A percentile compares a stretch with the other conserved stretches of the same genome.
phyloP scores from a whole-genome alignment of 805 yeast species.

The Nakazawaea molendinolei region DNA sequence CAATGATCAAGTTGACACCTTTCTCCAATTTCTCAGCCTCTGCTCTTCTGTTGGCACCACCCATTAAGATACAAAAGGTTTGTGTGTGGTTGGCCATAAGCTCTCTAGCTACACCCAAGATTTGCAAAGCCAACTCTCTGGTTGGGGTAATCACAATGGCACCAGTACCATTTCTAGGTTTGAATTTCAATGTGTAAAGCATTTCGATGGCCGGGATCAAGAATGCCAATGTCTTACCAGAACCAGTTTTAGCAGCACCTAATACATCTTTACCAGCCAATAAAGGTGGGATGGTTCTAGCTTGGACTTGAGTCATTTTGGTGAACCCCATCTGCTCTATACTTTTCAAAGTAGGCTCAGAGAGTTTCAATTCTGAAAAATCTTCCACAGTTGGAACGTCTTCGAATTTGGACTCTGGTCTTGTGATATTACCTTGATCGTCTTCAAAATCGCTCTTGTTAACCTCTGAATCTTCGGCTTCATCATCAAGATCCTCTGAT shows the following conservation, averaged over 20 bases:
- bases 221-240: constrained; percentile 96
- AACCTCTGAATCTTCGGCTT: constrained; percentile 18
- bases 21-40: constrained; percentile 92
- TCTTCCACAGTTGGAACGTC: constrained; percentile 18
- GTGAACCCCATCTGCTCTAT: constrained; percentile 85
- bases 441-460: constrained; percentile 28
- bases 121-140: constrained; percentile 94
- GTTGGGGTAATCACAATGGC: constrained; percentile 95
- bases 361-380: constrained; percentile 54
- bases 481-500: constrained; percentile 19
- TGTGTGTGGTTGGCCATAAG: constrained; percentile 86
- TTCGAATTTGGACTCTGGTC: constrained; percentile 10
- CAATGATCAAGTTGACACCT: constrained; percentile 91
- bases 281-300: constrained; percentile 92
- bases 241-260: constrained; percentile 99
- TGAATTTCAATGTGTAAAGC: constrained; percentile 83
- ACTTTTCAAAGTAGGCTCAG: constrained; percentile 78
- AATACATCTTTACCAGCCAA: constrained; percentile 95
- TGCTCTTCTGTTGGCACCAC: constrained; percentile 96
- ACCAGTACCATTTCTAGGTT: constrained; percentile 98
- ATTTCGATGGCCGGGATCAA: constrained; percentile 93
- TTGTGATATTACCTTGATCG: constrained; percentile 21
- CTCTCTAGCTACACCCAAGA: constrained; percentile 96
- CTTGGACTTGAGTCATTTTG: constrained; percentile 90
- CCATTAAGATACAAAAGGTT: constrained; percentile 94